These are phyloP conservation scores for Chiua virens DNA, from an alignment of 768 basidiomycete genomes.

Conservation along the genomic window DNA sequence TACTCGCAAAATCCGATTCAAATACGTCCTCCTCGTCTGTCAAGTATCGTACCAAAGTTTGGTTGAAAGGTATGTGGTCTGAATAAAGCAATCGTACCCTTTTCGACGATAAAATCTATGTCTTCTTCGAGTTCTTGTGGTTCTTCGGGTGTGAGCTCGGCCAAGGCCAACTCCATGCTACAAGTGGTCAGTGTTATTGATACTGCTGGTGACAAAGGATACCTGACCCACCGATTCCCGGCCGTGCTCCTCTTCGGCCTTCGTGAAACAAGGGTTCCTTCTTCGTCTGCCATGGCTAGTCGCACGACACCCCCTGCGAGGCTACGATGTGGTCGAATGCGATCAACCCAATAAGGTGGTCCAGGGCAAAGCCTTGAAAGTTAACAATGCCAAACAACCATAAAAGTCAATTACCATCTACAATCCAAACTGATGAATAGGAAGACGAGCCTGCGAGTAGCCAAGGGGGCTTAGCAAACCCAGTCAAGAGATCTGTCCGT, in stretches of 20 bases:
- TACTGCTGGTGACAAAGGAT: no score
- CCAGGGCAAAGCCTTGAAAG: constrained; percentile 16
- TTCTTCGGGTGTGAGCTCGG: constrained; percentile 48
- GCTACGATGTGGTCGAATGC: no score
- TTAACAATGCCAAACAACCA: constrained; percentile 23
- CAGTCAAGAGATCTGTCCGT: no score
- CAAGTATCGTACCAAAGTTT: neutral
- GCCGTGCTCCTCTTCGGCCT: constrained; percentile 72
- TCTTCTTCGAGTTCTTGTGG: constrained; percentile 70
- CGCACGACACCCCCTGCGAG: neutral
- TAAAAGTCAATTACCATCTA: no score
- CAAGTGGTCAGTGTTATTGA: constrained; percentile 2
- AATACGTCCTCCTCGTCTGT: constrained; percentile 81
- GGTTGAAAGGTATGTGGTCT: neutral
- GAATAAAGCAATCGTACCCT: constrained; percentile 40
- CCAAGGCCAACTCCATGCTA: constrained; percentile 79
- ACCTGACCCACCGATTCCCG: constrained; percentile 61
- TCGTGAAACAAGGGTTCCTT: constrained; percentile 33
- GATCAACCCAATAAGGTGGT: constrained; percentile 4
- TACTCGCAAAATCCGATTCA: constrained; percentile 83
- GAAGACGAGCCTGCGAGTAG: no score
- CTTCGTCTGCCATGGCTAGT: constrained; percentile 15
- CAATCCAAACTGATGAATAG: no score
- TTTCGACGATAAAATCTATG: constrained; percentile 63
- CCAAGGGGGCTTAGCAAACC: no score